Evolutionary conservation across 2,329 filamentous ascomycete species (phyloP), one percentile per base, ranked within the genome.

Genomic region (Penicillium oxalicum): DNA sequence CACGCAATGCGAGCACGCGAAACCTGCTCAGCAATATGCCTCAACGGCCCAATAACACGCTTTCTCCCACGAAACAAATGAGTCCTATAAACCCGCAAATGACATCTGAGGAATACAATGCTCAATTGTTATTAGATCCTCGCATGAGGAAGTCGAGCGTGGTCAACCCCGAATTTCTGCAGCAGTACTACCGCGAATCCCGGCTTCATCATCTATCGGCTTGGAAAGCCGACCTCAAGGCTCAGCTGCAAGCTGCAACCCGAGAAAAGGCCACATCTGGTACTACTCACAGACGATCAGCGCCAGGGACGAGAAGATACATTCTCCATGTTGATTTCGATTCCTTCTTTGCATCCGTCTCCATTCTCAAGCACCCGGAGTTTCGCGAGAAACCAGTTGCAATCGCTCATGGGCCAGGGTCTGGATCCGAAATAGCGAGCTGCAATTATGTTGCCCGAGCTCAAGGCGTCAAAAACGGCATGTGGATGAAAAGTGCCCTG

Each of bases 301-400:
- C 77, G 26, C 74, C 79, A 9, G 87, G 85, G 0, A 71, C 83
- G 3, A 78, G 91, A 51, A 76, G 87, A 44, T 98, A 97, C 60
- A 79, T 98, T 45, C 80, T 98, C 63, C 93, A 98, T 61, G 89
- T 98, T 28, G 93, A 98, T 64, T 98, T 98, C 66, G 94, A 98
- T 70, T 93, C 90, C 68, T 98, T 98, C 71, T 98, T 98, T 69
- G 95, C 91, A 50, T 88, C 94, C 0, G 88, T 98, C 0, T 96
- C 93, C 0, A 70, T 86, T 13, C 89, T 90, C 59, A 86, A 83
- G 46, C 77, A 83, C 25, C 90, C 91, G 0, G 82, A 94, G 18
- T 84, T 81, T 51, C 74, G 77, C 35, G 83, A 87, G 44, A 91
- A 90, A 62, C 93, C 94, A 0, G 83, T 86, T 2, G 93, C 88